These are phyloP conservation scores for Mediolabrus comicus DNA, from an alignment of 108 stramenopile genomes.

Conservation along the genomic window DNA sequence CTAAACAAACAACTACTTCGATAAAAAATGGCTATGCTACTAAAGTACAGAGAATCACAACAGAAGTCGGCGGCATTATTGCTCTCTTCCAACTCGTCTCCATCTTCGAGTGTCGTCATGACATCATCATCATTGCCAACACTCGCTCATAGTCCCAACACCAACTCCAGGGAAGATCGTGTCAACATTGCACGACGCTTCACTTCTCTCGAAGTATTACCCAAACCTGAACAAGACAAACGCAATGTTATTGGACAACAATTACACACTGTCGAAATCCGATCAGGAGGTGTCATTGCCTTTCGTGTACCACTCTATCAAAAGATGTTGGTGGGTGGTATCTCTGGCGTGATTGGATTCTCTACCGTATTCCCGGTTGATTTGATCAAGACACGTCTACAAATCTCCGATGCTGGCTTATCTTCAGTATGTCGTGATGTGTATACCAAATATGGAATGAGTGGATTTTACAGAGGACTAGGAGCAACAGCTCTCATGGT, in stretches of 20 bases:
- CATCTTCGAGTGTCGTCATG: not conserved
- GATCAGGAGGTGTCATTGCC: conserved; percentile 30
- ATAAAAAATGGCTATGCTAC: conserved; percentile 10
- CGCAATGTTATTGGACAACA: conserved; percentile 20
- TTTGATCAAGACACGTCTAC: conserved; percentile 50
- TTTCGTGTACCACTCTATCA: conserved; percentile 32
- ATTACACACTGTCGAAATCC: conserved; percentile 19
- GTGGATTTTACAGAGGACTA: conserved; percentile 55
- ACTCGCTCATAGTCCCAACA: too few species aligned
- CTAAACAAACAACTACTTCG: too few species aligned
- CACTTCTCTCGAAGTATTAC: conserved; percentile 16
- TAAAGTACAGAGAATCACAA: conserved; percentile 13
- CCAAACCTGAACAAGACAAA: conserved; percentile 3
- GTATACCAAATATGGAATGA: conserved; percentile 23
- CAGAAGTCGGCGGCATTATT: not conserved
- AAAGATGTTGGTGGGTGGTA: conserved; percentile 44
- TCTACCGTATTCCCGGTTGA: conserved; percentile 51
- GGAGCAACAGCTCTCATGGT: conserved; percentile 52
- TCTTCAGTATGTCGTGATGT: conserved; percentile 18
- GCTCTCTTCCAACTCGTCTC: not conserved
- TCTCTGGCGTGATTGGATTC: conserved; percentile 42
- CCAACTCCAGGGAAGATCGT: not conserved
- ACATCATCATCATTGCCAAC: not conserved
- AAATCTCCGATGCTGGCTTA: conserved; percentile 16
- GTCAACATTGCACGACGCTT: conserved; percentile 2